These are phyloP conservation scores for Pythium apleroticum DNA, from an alignment of 352 stramenopile genomes.

Conservation along the genomic window DNA sequence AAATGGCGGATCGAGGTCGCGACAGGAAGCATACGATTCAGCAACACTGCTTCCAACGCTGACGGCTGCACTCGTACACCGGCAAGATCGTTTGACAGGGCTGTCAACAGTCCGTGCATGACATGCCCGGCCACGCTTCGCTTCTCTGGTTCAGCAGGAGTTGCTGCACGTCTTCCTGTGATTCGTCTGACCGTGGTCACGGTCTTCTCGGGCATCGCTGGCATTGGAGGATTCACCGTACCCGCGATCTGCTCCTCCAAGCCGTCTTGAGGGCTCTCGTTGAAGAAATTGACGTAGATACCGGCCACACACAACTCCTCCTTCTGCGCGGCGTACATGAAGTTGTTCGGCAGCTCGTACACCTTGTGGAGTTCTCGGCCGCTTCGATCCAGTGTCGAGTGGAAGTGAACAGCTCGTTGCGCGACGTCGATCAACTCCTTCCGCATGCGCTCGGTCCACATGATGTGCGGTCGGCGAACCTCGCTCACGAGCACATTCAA, in stretches of 20 bases:
- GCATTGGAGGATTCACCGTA: conserved; percentile 41
- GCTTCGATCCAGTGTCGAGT: conserved; percentile 54
- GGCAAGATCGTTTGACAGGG: conserved; percentile 71
- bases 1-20: conserved; percentile 79
- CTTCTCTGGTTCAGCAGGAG: conserved; percentile 38
- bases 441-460: conserved; percentile 86
- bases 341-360: conserved; percentile 69
- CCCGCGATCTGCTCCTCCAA: conserved; percentile 78
- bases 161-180: conserved; percentile 18
- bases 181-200: conserved; percentile 21
- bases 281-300: conserved; percentile 90
- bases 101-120: conserved; percentile 69
- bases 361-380: conserved; percentile 64
- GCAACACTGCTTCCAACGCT: conserved; percentile 61
- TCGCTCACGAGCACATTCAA: conserved; percentile 70
- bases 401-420: conserved; percentile 70
- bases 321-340: conserved; percentile 83
- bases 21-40: conserved; percentile 73
- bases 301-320: conserved; percentile 82
- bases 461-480: conserved; percentile 79
- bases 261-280: conserved; percentile 75
- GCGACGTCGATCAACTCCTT: conserved; percentile 71
- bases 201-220: conserved; percentile 27
- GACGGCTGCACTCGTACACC: conserved; percentile 70
- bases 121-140: conserved; percentile 63